Evolutionary conservation across 208 protist genomes (phyloP).

Genomic region (Acanthamoeba pearcei): DNA sequence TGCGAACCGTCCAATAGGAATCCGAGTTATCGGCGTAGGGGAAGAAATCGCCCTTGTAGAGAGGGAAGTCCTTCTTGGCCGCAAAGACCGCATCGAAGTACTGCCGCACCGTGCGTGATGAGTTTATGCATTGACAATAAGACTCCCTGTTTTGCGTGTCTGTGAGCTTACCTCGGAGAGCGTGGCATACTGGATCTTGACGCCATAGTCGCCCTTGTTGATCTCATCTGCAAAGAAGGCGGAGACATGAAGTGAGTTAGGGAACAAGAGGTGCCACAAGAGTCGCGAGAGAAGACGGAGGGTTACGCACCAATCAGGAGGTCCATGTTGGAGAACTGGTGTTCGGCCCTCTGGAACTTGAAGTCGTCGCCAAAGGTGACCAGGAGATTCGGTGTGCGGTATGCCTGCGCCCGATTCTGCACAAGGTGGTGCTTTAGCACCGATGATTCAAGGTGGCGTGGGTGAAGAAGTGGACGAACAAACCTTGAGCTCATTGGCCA

Average conservation of each 20-base stretch:
- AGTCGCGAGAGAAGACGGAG: no score
- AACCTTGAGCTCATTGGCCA: slow-evolving; percentile 66
- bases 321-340: slow-evolving; percentile 87
- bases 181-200: slow-evolving; percentile 78
- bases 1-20: slow-evolving; percentile 82
- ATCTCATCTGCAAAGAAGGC: slow-evolving; percentile 57
- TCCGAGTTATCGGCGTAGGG: slow-evolving; percentile 87
- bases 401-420: slow-evolving; percentile 27
- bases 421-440: not conserved
- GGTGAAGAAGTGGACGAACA: not conserved
- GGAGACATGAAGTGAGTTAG: not conserved
- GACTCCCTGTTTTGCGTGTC: not conserved
- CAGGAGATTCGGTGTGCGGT: slow-evolving; percentile 80
- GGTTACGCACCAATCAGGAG: slow-evolving; percentile 71
- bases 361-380: slow-evolving; percentile 88
- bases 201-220: slow-evolving; percentile 53
- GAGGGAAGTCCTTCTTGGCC: slow-evolving; percentile 72
- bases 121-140: no score
- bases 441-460: not conserved
- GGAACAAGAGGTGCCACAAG: not conserved
- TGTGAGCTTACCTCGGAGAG: slow-evolving; percentile 28
- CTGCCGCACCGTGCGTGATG: slow-evolving; percentile 69
- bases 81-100: slow-evolving; percentile 81
- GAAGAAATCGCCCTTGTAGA: slow-evolving; percentile 87
- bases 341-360: slow-evolving; percentile 80